Base-by-base conservation (phyloP, 768 basidiomycete species). In the Mycena olivaceomarginata region DNA sequence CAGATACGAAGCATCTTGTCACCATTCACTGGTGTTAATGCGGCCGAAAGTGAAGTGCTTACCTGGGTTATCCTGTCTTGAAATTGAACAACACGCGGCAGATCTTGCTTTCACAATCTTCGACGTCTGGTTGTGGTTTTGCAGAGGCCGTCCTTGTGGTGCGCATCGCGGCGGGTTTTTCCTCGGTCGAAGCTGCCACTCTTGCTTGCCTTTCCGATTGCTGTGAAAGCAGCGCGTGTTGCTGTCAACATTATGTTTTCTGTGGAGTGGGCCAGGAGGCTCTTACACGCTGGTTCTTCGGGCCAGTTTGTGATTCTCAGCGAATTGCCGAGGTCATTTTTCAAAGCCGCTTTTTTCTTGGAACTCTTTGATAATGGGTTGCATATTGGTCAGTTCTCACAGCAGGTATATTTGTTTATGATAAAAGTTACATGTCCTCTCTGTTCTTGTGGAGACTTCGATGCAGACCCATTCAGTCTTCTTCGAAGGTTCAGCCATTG, bases 121-220 rank as follows among this genome's bases (percentile, higher is more conserved):
- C 9, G 56, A 70, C 15, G 22, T 43, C 5, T 70, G 53, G 68
- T 12, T 46, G 81, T 79, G 51, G 43, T 82, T 31, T 71, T 48
- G 56, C 73, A 56, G 67, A 71, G 37, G 77, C 64, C 9, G 39
- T 75, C 59, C 73, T 75, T 39, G 7, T 78, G 1, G 46, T 78
- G 22, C 69, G 69, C 20, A 74, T 74, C 46, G 39, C 37, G 18
- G 40, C 37, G 16, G 16, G 66, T 60, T 74, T 74, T 59, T 15
- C 31, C 69, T 48, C 67, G 73, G 40, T n/a, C n/a, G 68, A 62
- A 48, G 46, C 64, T 40, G 37, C 59, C 46, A 68, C 22, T 60
- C 46, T 66, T 78, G 45, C 53, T 78, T 13, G 72, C 74, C 48
- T 59, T 75, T 39, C 68, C 68, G n/a, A 7, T 60, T 41, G 41